Evolutionary conservation across 192 early-diverging fungal species (phyloP).

Genomic region (Coemansia sp.): DNA sequence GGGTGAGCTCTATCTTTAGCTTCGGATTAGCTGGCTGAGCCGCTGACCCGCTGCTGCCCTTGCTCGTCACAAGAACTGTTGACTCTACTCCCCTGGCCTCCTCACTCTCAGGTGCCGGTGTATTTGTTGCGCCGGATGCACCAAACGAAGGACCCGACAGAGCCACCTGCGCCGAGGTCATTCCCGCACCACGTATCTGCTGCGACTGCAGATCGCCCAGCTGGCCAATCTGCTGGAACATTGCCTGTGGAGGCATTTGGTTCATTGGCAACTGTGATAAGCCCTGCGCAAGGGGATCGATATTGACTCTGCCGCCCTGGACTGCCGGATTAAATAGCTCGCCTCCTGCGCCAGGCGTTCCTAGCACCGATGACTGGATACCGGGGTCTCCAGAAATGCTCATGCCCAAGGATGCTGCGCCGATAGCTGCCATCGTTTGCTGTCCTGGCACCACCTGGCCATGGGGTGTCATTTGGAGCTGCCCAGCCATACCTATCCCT

Average conservation of each 20-base stretch:
- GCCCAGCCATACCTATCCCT: background rate
- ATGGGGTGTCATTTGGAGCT: background rate
- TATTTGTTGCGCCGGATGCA: background rate
- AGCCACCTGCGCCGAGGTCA: conserved; percentile 1
- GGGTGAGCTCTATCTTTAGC: conserved; percentile 13
- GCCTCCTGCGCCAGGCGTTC: background rate
- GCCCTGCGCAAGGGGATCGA: background rate
- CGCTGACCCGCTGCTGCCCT: background rate
- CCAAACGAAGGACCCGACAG: background rate
- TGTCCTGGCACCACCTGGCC: background rate
- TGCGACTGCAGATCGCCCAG: background rate
- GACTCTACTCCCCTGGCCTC: conserved; percentile 30
- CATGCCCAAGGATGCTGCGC: background rate
- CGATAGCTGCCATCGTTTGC: background rate
- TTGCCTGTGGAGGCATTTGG: background rate
- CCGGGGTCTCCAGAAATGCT: background rate
- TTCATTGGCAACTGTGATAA: background rate
- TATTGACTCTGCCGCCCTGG: background rate
- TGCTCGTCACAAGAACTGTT: conserved; percentile 12
- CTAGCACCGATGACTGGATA: background rate
- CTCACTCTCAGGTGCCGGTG: conserved; percentile 10
- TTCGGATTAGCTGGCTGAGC: conserved; percentile 5
- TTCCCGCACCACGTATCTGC: background rate
- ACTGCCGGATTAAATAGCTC: background rate
- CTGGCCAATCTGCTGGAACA: conserved; percentile 6